phyloP scores from a whole-genome alignment of 305 asterid genomes.

The Rubia tinctorum region DNA sequence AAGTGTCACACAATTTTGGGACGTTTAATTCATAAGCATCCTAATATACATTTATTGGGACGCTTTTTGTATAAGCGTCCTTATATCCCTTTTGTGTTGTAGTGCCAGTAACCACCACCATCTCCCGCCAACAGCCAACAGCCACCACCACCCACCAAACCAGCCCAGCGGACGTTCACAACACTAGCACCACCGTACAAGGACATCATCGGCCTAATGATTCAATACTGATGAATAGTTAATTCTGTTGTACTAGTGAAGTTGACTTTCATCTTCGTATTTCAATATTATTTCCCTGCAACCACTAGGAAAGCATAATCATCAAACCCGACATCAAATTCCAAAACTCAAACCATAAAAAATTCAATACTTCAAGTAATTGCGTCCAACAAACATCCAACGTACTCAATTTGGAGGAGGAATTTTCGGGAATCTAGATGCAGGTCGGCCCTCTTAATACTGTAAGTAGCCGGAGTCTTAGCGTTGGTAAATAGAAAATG shows the following conservation, averaged over 20 bases:
- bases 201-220: no score
- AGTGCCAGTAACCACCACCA: no score
- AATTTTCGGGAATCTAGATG: slow-evolving; percentile 92
- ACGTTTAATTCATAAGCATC: no score
- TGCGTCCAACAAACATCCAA: neutral
- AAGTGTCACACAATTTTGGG: no score
- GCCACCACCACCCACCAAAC: no score
- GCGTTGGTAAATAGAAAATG: slow-evolving; percentile 61
- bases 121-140: no score
- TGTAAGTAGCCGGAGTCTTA: slow-evolving; percentile 81
- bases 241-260: slow-evolving; percentile 83
- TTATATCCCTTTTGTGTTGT: no score
- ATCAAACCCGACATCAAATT: neutral
- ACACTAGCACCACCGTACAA: no score
- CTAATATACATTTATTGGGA: no score
- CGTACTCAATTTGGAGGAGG: slow-evolving; percentile 80
- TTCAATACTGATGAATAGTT: slow-evolving; percentile 62
- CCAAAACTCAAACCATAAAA: neutral
- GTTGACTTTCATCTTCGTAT: slow-evolving; percentile 83
- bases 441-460: slow-evolving; percentile 94
- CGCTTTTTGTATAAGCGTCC: no score
- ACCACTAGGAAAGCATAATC: slow-evolving; percentile 5
- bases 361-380: neutral
- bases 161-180: no score
- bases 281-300: slow-evolving; percentile 83